phyloP scores from a whole-genome alignment of 371 early-diverging fungal genomes.

The Lichtheimia ramosa region DNA sequence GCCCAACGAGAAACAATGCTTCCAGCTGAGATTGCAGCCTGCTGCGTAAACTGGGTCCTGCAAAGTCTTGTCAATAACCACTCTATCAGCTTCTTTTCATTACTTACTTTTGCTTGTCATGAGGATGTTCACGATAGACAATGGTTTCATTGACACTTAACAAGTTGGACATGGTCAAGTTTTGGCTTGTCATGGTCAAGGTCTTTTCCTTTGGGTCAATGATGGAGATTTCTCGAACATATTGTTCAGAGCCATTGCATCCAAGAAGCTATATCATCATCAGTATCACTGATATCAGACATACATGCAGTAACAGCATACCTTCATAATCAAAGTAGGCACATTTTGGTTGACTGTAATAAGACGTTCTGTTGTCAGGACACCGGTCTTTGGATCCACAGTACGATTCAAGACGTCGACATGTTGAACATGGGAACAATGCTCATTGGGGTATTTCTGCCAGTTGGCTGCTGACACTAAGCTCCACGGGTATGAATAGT shows the following conservation, averaged over 20 bases:
- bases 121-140: constrained; percentile 66
- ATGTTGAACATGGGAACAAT: constrained; percentile 86
- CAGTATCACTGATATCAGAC: neutral
- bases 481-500: constrained; percentile 78
- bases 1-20: constrained; percentile 75
- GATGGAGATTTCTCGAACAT: constrained; percentile 84
- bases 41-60: constrained; percentile 77
- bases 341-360: constrained; percentile 86
- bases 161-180: constrained; percentile 75
- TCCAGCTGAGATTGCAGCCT: constrained; percentile 80
- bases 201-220: constrained; percentile 78
- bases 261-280: constrained; percentile 59
- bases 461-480: constrained; percentile 90
- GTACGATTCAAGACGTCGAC: constrained; percentile 85
- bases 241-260: constrained; percentile 59
- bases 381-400: constrained; percentile 81
- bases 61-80: no score
- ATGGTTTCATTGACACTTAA: constrained; percentile 86
- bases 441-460: constrained; percentile 96
- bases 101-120: constrained; percentile 38
- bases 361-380: constrained; percentile 87
- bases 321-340: constrained; percentile 73
- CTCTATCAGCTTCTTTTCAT: no score
- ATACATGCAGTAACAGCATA: constrained; percentile 9
- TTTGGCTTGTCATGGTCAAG: constrained; percentile 72